phyloP scores from a whole-genome alignment of 305 asterid genomes.

The Rubia peregrina region DNA sequence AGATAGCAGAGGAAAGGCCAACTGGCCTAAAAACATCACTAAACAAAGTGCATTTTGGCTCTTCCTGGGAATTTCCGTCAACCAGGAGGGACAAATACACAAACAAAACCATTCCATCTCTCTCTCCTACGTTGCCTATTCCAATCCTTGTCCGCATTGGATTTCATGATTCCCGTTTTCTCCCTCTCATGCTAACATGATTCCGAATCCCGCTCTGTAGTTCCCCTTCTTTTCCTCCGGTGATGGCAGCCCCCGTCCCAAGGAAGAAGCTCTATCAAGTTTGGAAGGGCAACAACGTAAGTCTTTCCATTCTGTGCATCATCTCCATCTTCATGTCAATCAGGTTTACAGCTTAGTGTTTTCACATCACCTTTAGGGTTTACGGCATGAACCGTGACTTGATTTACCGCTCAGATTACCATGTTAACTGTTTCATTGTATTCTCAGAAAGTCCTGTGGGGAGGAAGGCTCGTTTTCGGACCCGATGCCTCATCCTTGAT shows the following conservation, averaged over 20 bases:
- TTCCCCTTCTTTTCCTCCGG: neutral
- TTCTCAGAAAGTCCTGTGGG: constrained; percentile 58
- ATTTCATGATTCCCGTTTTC: neutral
- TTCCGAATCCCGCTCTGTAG: neutral
- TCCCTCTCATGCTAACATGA: neutral
- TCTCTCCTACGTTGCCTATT: neutral
- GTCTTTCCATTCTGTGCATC: constrained; percentile 9
- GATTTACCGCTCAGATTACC: too few species aligned
- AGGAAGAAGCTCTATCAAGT: constrained; percentile 59
- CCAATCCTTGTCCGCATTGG: neutral
- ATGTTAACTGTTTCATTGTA: neutral
- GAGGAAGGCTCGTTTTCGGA: constrained; percentile 82
- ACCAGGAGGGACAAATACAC: neutral
- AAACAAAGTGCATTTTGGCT: neutral
- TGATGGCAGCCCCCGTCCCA: constrained; percentile 30
- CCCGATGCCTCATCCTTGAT: constrained; percentile 69
- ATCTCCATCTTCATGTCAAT: too few species aligned
- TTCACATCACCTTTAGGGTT: too few species aligned
- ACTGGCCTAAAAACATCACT: neutral
- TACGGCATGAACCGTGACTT: too few species aligned
- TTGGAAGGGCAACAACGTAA: constrained; percentile 92
- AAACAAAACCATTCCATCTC: constrained; percentile 3
- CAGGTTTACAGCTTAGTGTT: too few species aligned
- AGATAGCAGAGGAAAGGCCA: neutral
- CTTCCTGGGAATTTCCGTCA: constrained; percentile 26